Percentiles rank a stretch among this genome's conserved stretches.
phyloP scores from a whole-genome alignment of 371 early-diverging fungal species.

The Amoeboaphelidium protococcarum region DNA sequence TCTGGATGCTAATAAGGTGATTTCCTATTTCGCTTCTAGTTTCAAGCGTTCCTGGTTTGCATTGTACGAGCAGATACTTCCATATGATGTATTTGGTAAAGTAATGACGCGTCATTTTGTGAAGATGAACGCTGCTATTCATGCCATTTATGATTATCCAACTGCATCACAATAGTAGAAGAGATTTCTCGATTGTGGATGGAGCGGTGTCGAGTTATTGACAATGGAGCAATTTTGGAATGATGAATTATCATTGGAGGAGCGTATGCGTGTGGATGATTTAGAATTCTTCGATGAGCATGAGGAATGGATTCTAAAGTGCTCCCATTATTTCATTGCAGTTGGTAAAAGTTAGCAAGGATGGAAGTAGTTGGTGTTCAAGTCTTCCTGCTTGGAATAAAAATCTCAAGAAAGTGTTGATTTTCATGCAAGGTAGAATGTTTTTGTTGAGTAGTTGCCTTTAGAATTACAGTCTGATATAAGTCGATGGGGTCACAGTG shows the following conservation, averaged over 20 bases:
- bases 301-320: background rate
- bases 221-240: background rate
- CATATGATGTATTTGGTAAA: conserved; percentile 65
- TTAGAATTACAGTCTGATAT: too few species aligned
- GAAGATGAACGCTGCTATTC: background rate
- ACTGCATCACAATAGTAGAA: background rate
- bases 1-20: conserved; percentile 25
- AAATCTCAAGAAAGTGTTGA: too few species aligned
- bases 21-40: conserved; percentile 31
- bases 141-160: background rate
- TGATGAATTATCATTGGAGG: background rate
- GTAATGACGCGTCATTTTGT: conserved; percentile 37
- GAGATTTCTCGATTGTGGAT: background rate
- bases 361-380: too few species aligned
- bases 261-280: background rate
- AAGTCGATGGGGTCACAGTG: too few species aligned
- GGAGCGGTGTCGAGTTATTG: background rate
- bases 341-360: background rate
- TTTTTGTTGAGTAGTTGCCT: too few species aligned
- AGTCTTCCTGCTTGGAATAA: too few species aligned
- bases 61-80: conserved; percentile 68
- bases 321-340: background rate
- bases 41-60: conserved; percentile 26
- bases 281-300: background rate
- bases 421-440: too few species aligned